Evolutionary conservation across 2,329 filamentous ascomycete species (phyloP), one percentile per base, ranked within the genome.

Genomic region (Lasiodiplodia sp.): DNA sequence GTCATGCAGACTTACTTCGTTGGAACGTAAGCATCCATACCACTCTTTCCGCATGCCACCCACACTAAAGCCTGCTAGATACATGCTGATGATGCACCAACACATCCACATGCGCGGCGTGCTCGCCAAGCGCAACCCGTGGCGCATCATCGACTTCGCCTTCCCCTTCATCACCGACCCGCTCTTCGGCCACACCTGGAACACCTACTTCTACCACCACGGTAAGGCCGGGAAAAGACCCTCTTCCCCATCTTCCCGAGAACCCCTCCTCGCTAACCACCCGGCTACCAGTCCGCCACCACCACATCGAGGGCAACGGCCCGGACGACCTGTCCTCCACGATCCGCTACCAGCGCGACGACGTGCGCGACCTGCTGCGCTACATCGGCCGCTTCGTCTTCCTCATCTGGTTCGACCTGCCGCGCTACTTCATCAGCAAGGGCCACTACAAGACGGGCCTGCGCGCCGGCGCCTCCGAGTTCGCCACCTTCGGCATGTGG

Each of bases 131-230:
- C 77, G 80, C 8, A 87, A 85, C 66, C 60, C 60, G 1, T 79
- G 81, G 40, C 28, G 31, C 16, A 74, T 85, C 37, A 78, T 94
- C 69, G 92, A 95, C 74, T 76, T 79, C 6, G 65, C 85, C 1
- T 94, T 94, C 72, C 92, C 92, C 0, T 95, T 93, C 75, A 78
- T 94, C 51, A 82, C 88, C 12, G 91, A 94, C 72, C 92, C 92
- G 0, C 79, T 95, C 68, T 91, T 93, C 87, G 92, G 92, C 12
- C 92, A 95, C 75, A 94, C 92, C 0, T 94, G 91, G 91, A 93
- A 95, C 80, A 90, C 90, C 2, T 95, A 95, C 80, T 95, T 87
- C 77, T 94, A 93, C 75, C 92, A 95, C 76, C 92, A 95, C 74
- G 91, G 94, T 75, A 95, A 95, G 82, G 91, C 94, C 75, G 6